Evolutionary conservation across 371 early-diverging fungal genomes (phyloP).

Genomic region (Rhizopus stolonifer): DNA sequence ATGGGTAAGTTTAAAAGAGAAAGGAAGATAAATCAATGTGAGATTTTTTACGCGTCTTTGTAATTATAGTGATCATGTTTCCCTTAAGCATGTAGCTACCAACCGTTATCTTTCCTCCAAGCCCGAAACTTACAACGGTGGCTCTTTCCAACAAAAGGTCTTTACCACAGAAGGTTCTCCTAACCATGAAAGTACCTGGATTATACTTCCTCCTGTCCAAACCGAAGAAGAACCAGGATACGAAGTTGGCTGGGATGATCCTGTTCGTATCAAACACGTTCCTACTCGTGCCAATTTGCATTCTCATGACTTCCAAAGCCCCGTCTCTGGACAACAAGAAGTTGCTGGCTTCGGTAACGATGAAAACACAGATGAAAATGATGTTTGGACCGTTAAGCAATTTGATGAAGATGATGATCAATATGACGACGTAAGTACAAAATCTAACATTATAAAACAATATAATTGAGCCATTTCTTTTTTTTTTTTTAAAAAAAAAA

Average conservation of each 20-base stretch:
- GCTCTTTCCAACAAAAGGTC: slow-evolving; percentile 45
- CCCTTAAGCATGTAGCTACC: slow-evolving; percentile 58
- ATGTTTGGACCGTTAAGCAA: slow-evolving; percentile 58
- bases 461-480: background rate
- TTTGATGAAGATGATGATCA: slow-evolving; percentile 31
- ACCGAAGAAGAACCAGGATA: slow-evolving; percentile 45
- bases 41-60: background rate
- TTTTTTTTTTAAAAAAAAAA: slow-evolving; percentile 12
- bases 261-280: slow-evolving; percentile 55
- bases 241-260: slow-evolving; percentile 50
- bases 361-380: slow-evolving; percentile 53
- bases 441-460: background rate
- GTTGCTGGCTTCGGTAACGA: slow-evolving; percentile 58
- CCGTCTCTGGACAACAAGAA: slow-evolving; percentile 61
- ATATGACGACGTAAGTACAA: slow-evolving; percentile 29
- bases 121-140: slow-evolving; percentile 34
- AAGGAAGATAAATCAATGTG: background rate
- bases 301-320: slow-evolving; percentile 55
- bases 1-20: slow-evolving; percentile 2
- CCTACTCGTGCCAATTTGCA: slow-evolving; percentile 56
- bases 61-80: slow-evolving; percentile 28
- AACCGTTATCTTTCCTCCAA: slow-evolving; percentile 50
- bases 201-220: slow-evolving; percentile 47
- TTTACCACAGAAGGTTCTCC: slow-evolving; percentile 42
- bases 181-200: slow-evolving; percentile 48